These are phyloP conservation scores for Curvularia spicifera DNA, from an alignment of 2,329 filamentous ascomycete species.

Conservation along the genomic window DNA sequence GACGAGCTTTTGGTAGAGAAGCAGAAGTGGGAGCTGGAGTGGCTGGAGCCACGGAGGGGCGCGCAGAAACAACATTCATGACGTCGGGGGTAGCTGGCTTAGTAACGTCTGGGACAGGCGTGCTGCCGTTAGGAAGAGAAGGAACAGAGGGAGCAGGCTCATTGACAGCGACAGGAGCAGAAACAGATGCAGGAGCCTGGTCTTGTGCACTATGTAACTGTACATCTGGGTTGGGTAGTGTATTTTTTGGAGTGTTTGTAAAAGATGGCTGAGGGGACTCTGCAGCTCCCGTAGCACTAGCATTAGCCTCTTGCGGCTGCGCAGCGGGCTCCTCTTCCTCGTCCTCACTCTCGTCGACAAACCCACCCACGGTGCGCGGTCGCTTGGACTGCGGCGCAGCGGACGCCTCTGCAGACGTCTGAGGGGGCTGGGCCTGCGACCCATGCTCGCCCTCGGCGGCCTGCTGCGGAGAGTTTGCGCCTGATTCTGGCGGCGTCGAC, in stretches of 20 bases:
- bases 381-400: conserved; percentile 49
- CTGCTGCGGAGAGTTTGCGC: conserved; percentile 36
- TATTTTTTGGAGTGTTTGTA: conserved; percentile 64
- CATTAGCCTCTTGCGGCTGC: conserved; percentile 57
- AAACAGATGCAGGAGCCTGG: conserved; percentile 52
- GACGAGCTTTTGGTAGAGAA: conserved; percentile 57
- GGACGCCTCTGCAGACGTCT: conserved; percentile 32
- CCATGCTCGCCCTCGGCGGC: conserved; percentile 30
- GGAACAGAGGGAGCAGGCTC: conserved; percentile 58
- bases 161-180: conserved; percentile 50
- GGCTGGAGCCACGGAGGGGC: conserved; percentile 51
- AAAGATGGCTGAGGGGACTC: conserved; percentile 60
- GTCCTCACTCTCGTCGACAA: conserved; percentile 68
- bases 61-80: conserved; percentile 41
- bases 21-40: conserved; percentile 39
- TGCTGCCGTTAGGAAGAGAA: conserved; percentile 57
- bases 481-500: conserved; percentile 38
- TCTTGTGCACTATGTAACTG: conserved; percentile 65
- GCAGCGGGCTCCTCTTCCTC: conserved; percentile 58
- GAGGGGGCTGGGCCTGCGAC: conserved; percentile 21
- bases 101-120: conserved; percentile 46
- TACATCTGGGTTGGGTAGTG: conserved; percentile 63
- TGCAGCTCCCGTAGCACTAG: conserved; percentile 57
- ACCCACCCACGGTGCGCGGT: conserved; percentile 64
- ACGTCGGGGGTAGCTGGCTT: conserved; percentile 40